Evolutionary conservation across 2,329 filamentous ascomycete species (phyloP).

Genomic region (Fusarium sp.): DNA sequence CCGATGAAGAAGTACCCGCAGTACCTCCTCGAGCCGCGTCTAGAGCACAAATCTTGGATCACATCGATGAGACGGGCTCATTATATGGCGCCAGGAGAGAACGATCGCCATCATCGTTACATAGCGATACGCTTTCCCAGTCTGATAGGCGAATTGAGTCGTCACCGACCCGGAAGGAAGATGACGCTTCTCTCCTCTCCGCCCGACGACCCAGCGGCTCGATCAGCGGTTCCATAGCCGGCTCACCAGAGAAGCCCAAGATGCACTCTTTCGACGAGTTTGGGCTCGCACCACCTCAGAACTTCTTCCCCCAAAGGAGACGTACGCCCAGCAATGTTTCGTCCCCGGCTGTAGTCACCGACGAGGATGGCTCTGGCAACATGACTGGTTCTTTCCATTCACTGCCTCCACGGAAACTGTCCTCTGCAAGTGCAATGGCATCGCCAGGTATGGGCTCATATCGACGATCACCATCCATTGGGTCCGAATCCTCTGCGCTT

Average conservation of each 20-base stretch:
- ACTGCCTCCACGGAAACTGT: conserved; percentile 80
- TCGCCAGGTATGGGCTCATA: conserved; percentile 73
- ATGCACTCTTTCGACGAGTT: conserved; percentile 64
- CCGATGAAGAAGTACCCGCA: conserved; percentile 62
- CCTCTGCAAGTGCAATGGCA: conserved; percentile 70
- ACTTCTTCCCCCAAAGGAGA: conserved; percentile 61
- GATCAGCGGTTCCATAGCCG: conserved; percentile 49
- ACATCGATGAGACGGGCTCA: conserved; percentile 56
- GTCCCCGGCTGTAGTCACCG: conserved; percentile 74
- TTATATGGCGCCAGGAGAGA: conserved; percentile 68
- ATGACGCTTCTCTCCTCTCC: conserved; percentile 53
- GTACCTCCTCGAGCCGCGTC: conserved; percentile 57
- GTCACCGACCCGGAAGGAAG: conserved; percentile 52
- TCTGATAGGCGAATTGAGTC: conserved; percentile 46
- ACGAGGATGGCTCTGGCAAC: conserved; percentile 73
- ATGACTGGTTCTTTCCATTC: conserved; percentile 70
- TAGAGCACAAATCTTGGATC: conserved; percentile 56
- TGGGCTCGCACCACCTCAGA: conserved; percentile 64
- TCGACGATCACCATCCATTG: conserved; percentile 84
- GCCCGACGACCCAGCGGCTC: conserved; percentile 47
- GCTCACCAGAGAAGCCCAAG: conserved; percentile 61
- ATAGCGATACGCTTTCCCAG: conserved; percentile 54
- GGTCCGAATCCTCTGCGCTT: conserved; percentile 82
- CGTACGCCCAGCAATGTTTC: conserved; percentile 70
- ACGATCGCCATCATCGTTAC: conserved; percentile 68